Percentiles rank a stretch among this genome's conserved stretches.
Conservation (phyloP, 2,329 filamentous ascomycete species). For the Microdochium bolleyi region DNA sequence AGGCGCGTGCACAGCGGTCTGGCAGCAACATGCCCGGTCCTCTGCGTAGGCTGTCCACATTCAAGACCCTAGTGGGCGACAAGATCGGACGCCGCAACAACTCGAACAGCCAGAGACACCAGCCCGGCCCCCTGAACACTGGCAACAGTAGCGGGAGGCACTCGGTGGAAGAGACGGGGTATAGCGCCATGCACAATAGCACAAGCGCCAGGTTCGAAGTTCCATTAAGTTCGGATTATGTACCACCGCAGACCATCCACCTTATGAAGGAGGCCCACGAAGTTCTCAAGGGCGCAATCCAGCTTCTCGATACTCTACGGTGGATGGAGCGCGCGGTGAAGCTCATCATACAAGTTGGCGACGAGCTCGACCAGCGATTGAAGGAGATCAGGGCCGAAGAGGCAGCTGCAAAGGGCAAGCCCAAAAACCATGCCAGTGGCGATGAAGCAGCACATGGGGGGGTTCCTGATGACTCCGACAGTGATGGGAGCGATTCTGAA, state of each 20-base stretch:
- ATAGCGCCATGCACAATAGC: neutral
- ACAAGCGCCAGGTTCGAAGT: conserved; percentile 4
- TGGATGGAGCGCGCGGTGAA: conserved; percentile 39
- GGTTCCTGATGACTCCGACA: neutral
- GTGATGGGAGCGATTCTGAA: neutral
- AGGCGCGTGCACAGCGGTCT: conserved; percentile 2
- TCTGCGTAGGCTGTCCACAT: conserved; percentile 13
- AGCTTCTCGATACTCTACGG: conserved; percentile 34
- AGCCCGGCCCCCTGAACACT: neutral
- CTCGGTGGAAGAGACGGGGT: neutral
- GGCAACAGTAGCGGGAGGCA: neutral
- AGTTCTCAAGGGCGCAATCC: conserved; percentile 34
- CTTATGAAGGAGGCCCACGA: conserved; percentile 39
- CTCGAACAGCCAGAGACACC: neutral
- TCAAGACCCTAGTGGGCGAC: conserved; percentile 15
- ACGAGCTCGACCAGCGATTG: conserved; percentile 27
- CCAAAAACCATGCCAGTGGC: neutral
- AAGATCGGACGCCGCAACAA: conserved; percentile 9
- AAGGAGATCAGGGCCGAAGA: conserved; percentile 11
- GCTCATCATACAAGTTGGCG: conserved; percentile 32
- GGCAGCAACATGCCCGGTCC: conserved; percentile 7
- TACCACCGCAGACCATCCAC: conserved; percentile 34
- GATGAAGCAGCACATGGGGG: neutral
- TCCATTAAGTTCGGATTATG: conserved; percentile 18
- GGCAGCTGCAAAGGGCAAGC: neutral